These are phyloP conservation scores for Verticillium tricorpus DNA, from an alignment of 2,329 filamentous ascomycete genomes.

Conservation along the genomic window DNA sequence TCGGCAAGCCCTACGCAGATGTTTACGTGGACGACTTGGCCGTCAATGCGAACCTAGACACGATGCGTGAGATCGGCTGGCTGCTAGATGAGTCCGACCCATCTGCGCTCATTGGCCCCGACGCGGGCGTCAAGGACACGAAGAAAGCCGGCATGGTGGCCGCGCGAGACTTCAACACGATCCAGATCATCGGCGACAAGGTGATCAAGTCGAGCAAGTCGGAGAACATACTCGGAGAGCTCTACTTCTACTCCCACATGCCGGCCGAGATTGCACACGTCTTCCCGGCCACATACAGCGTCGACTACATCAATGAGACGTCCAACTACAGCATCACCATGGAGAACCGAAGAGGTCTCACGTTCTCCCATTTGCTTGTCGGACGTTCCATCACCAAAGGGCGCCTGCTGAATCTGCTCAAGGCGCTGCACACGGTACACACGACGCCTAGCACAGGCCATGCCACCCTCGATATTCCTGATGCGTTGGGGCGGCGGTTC, in stretches of 20 bases:
- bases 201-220: constrained; percentile 25
- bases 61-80: constrained; percentile 23
- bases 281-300: constrained; percentile 19
- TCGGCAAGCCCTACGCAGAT: constrained; percentile 24
- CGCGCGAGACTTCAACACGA: constrained; percentile 24
- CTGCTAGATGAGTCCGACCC: constrained; percentile 19
- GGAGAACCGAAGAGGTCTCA: constrained; percentile 21
- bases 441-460: constrained; percentile 13
- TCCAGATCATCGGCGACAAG: constrained; percentile 23
- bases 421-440: constrained; percentile 19
- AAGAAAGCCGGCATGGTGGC: constrained; percentile 22
- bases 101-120: constrained; percentile 9
- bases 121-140: constrained; percentile 10
- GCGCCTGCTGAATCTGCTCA: constrained; percentile 18
- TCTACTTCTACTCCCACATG: constrained; percentile 27
- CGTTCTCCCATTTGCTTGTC: constrained; percentile 22
- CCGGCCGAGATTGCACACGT: constrained; percentile 15
- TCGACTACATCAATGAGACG: constrained; percentile 20
- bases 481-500: constrained; percentile 17
- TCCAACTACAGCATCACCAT: constrained; percentile 21
- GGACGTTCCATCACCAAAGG: constrained; percentile 24
- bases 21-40: constrained; percentile 23
- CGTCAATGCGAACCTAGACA: constrained; percentile 23
- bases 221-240: constrained; percentile 23
- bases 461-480: constrained; percentile 16